Percentiles rank a stretch among this genome's conserved stretches.
Evolutionary conservation across 352 stramenopile species (phyloP).

Genomic region (Globisporangium okanoganense): DNA sequence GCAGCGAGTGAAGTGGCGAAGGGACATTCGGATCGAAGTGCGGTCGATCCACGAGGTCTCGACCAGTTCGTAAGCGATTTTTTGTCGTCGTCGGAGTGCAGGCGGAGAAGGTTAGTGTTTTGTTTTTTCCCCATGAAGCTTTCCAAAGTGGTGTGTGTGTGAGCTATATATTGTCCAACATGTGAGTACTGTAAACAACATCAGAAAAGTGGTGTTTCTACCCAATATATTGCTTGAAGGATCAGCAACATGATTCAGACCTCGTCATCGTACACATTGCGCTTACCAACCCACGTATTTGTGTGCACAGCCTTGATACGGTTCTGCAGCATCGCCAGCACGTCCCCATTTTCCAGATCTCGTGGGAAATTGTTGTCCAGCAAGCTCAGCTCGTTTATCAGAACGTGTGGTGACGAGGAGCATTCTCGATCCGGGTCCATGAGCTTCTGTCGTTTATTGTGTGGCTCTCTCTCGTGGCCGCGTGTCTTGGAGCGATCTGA

Average conservation of each 20-base stretch:
- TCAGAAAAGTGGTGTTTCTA: neutral
- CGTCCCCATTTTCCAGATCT: constrained; percentile 18
- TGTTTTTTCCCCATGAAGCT: neutral
- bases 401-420: neutral
- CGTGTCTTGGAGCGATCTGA: too few species aligned
- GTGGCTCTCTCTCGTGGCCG: neutral
- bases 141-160: too few species aligned
- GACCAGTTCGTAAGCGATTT: neutral
- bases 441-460: constrained; percentile 13
- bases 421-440: neutral
- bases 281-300: constrained; percentile 57
- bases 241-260: constrained; percentile 35
- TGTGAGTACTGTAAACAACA: constrained; percentile 5
- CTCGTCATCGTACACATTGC: constrained; percentile 84
- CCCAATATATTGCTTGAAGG: neutral
- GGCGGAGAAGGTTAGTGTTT: constrained; percentile 1
- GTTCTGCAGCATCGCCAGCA: constrained; percentile 26
- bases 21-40: constrained; percentile 17
- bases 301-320: constrained; percentile 46
- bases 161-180: neutral
- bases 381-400: constrained; percentile 54
- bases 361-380: constrained; percentile 71
- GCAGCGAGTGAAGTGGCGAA: constrained; percentile 22
- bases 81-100: too few species aligned
- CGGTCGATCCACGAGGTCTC: constrained; percentile 7